Conservation (phyloP, 2,329 filamentous ascomycete genomes). For the Botrytis byssoidea region DNA sequence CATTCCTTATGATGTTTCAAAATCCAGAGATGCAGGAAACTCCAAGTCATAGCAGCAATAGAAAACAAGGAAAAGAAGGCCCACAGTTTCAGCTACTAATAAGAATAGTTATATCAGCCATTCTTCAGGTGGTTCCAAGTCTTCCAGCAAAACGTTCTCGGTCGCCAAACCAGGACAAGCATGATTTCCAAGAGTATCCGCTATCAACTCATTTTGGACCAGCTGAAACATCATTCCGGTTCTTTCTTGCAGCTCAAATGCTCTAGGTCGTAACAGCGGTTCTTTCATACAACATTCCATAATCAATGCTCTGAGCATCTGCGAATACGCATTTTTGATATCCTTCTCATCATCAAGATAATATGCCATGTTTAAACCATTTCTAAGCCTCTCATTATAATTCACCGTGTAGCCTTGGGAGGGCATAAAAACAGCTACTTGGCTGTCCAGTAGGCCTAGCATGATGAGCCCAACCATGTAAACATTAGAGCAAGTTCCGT, state of each 20-base stretch:
- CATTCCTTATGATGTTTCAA: neutral
- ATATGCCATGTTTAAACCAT: neutral
- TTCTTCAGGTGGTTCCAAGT: neutral
- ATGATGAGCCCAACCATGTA: slow-evolving; percentile 2
- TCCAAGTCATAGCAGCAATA: neutral
- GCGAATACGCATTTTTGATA: neutral
- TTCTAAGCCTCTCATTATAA: neutral
- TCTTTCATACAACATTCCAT: slow-evolving; percentile 6
- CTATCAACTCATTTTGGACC: no score
- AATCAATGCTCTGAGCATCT: neutral
- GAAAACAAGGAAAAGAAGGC: neutral
- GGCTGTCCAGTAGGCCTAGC: neutral
- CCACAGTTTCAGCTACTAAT: neutral
- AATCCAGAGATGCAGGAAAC: neutral
- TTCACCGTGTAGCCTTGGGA: neutral
- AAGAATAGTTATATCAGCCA: neutral
- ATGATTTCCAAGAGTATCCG: neutral
- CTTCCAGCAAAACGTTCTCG: neutral
- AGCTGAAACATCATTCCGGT: neutral
- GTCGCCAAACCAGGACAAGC: neutral
- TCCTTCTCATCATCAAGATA: neutral
- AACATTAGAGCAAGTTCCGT: neutral
- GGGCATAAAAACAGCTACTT: neutral
- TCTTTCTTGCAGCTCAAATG: neutral
- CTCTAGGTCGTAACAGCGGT: neutral